Evolutionary conservation across 148 eudicot genomes (phyloP).

Genomic region (Rhododendron williamsianum): DNA sequence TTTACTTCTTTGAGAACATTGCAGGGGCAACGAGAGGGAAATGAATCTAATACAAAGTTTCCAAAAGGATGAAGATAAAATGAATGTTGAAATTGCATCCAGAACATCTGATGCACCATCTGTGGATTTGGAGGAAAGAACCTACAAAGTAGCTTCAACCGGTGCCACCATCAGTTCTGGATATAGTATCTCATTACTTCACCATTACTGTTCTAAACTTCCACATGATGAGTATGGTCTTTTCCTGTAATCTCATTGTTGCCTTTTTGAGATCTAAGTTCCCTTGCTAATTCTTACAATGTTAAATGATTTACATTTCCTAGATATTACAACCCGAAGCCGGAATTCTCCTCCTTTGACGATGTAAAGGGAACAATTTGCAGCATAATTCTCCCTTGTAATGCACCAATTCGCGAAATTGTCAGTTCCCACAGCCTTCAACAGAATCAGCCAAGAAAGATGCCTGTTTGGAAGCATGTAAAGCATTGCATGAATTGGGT

Average conservation of each 20-base stretch:
- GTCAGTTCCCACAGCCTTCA: slow-evolving; percentile 61
- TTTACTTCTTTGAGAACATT: slow-evolving; percentile 10
- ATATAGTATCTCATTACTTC: slow-evolving; percentile 61
- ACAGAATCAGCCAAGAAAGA: slow-evolving; percentile 77
- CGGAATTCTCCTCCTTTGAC: slow-evolving; percentile 52
- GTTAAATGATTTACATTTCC: slow-evolving; percentile 7
- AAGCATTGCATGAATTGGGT: slow-evolving; percentile 75
- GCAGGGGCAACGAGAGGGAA: slow-evolving; percentile 71
- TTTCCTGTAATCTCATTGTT: neutral
- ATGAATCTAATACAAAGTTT: slow-evolving; percentile 52
- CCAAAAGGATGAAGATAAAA: slow-evolving; percentile 54
- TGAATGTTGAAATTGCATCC: slow-evolving; percentile 68
- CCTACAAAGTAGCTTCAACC: slow-evolving; percentile 66
- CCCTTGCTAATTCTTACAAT: neutral
- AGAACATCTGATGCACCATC: slow-evolving; percentile 30
- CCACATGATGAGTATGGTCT: slow-evolving; percentile 90
- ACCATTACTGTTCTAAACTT: slow-evolving; percentile 89
- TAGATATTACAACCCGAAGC: slow-evolving; percentile 79
- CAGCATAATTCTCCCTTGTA: slow-evolving; percentile 70
- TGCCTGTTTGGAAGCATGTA: slow-evolving; percentile 91
- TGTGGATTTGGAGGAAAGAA: slow-evolving; percentile 40
- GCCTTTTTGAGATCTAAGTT: neutral
- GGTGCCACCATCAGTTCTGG: slow-evolving; percentile 91
- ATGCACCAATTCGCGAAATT: slow-evolving; percentile 77
- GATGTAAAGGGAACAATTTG: slow-evolving; percentile 73